Evolutionary conservation across 2,329 filamentous ascomycete genomes (phyloP), one percentile per base, ranked within the genome.

Genomic region (Diaporthe ilicicola): DNA sequence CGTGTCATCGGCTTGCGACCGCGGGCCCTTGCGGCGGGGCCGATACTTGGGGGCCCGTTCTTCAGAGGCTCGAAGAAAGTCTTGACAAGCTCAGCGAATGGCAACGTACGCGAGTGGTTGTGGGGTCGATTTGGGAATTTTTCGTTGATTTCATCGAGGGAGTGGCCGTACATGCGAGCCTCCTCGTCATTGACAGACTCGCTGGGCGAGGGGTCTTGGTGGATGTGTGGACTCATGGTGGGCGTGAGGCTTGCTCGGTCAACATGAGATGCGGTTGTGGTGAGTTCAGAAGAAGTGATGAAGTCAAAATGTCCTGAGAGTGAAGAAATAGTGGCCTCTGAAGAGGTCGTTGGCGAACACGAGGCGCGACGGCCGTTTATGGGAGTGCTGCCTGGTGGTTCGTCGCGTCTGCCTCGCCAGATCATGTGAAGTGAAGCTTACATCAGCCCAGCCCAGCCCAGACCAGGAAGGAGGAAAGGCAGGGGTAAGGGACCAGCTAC

Each of bases 61-160:
- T 84, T 88, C 8, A 92, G 81, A 0, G 94, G 94, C 75, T 97
- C 92, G 84, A 99, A 98, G 0, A 99, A 86, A 29, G 87, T 86
- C 19, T 87, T 84, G 79, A 92, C 94, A 0, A 99, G 86, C 4
- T 93, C 91, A 72, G 94, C 92, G 78, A 99, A 99, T 6, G 90
- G 89, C 12, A 97, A 84, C 0, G 95, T 98, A 73, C 89, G 90
- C 48, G 90, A 90, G 75, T 92, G 89, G 75, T 98, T 99, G 73
- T 85, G 89, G 4, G 96, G 96, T 3, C 94, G 90, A 77, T 94
- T 91, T 3, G 94, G 94, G 78, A 93, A 80, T 76, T 78, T 77
- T 29, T 79, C 74, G 9, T 87, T 80, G 3, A 87, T 75, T 34
- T 87, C 84, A 24, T 83, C 78, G 2, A 81, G 78, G 0, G 78